A percentile compares a stretch with the other conserved stretches of the same genome.
phyloP scores from a whole-genome alignment of 139 green algal species.

The Chlorella vulgaris region DNA sequence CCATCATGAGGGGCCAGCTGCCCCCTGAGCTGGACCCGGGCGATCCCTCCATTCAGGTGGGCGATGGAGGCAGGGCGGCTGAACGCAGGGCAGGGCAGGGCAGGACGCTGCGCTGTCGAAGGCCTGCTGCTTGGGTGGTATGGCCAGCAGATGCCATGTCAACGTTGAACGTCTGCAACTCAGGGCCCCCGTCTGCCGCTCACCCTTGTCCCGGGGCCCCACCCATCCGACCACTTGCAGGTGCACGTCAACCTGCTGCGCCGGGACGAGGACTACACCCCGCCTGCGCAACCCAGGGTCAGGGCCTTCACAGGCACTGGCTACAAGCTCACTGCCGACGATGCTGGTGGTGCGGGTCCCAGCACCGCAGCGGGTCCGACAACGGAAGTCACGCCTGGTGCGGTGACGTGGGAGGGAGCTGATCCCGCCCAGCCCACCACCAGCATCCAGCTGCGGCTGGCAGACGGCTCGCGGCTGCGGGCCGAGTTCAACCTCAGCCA shows the following conservation, averaged over 20 bases:
- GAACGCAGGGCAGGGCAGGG: too few relatives aligned
- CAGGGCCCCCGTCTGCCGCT: background rate
- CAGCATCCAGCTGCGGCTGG: slow-evolving; percentile 85
- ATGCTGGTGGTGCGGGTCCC: slow-evolving; percentile 5
- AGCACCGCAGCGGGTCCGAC: slow-evolving; percentile 10
- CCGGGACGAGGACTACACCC: slow-evolving; percentile 73
- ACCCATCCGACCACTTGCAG: background rate
- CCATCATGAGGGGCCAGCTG: slow-evolving; percentile 69
- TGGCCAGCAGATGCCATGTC: too few relatives aligned
- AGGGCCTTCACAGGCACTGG: slow-evolving; percentile 73
- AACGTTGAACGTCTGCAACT: background rate
- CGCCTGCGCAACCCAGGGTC: slow-evolving; percentile 61
- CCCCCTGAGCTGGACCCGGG: slow-evolving; percentile 73
- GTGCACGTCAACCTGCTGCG: slow-evolving; percentile 88
- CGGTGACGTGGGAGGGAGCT: slow-evolving; percentile 66
- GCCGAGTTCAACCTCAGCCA: slow-evolving; percentile 87
- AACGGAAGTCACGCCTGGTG: background rate
- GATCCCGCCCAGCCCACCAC: slow-evolving; percentile 78
- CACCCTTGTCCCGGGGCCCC: background rate
- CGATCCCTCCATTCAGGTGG: background rate
- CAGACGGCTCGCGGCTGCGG: slow-evolving; percentile 80
- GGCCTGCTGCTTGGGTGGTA: too few relatives aligned
- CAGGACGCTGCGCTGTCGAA: too few relatives aligned
- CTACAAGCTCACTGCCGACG: slow-evolving; percentile 50
- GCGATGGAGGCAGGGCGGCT: background rate